phyloP scores from a whole-genome alignment of 2,329 filamentous ascomycete genomes.

The Claviceps cyperi region DNA sequence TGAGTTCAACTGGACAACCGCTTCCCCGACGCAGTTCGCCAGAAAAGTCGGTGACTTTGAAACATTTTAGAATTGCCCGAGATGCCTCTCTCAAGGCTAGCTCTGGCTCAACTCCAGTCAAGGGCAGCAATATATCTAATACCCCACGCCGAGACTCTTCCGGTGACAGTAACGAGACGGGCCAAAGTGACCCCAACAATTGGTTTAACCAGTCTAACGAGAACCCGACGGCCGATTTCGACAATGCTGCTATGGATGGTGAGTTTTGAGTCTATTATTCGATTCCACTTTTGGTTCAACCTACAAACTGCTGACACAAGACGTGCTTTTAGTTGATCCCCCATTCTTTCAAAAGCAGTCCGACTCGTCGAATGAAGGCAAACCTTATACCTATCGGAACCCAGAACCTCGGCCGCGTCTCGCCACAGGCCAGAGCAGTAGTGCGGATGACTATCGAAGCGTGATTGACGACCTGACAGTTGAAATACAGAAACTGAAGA shows the following conservation, averaged over 20 bases:
- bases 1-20: slow-evolving; percentile 22
- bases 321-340: slow-evolving; percentile 28
- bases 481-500: slow-evolving; percentile 66
- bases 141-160: slow-evolving; percentile 28
- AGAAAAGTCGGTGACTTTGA: slow-evolving; percentile 32
- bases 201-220: slow-evolving; percentile 43
- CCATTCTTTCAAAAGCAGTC: slow-evolving; percentile 41
- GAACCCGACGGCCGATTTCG: slow-evolving; percentile 29
- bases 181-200: slow-evolving; percentile 32
- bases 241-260: slow-evolving; percentile 34
- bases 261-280: slow-evolving; percentile 5
- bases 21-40: slow-evolving; percentile 30
- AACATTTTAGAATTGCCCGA: slow-evolving; percentile 29
- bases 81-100: slow-evolving; percentile 23
- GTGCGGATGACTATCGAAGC: slow-evolving; percentile 60
- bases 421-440: slow-evolving; percentile 35
- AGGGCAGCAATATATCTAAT: slow-evolving; percentile 8
- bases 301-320: not conserved
- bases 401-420: slow-evolving; percentile 16
- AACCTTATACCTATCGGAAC: slow-evolving; percentile 12
- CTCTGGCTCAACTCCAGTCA: slow-evolving; percentile 12
- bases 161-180: slow-evolving; percentile 33
- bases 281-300: not conserved
- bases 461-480: slow-evolving; percentile 82
- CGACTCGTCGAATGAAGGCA: slow-evolving; percentile 36